phyloP scores from a whole-genome alignment of 495 filamentous ascomycete genomes.

The Daldinia loculata region DNA sequence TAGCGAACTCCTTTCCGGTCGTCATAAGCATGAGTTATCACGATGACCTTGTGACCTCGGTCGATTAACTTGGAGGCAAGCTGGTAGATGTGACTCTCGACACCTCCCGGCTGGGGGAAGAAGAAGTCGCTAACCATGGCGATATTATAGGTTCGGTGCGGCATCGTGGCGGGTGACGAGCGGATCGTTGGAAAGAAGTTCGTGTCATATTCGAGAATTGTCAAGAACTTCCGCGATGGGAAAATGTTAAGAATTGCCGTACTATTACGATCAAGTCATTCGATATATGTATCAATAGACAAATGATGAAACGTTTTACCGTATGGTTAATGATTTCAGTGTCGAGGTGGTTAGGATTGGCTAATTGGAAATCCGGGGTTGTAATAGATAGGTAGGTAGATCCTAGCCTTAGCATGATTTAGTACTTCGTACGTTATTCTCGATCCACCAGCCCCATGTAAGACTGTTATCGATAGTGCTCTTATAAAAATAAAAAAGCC shows the following conservation, averaged over 20 bases:
- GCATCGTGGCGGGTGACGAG: constrained; percentile 54
- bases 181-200: constrained; percentile 13
- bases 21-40: constrained; percentile 96
- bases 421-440: no score
- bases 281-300: not conserved
- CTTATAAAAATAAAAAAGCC: not conserved
- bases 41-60: constrained; percentile 95
- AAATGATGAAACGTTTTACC: not conserved
- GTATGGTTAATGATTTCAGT: not conserved
- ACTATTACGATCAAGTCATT: not conserved
- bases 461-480: not conserved
- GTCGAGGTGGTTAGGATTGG: not conserved
- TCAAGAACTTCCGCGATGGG: constrained; percentile 20
- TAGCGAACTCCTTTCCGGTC: constrained; percentile 94
- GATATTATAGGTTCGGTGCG: constrained; percentile 65
- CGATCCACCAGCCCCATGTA: not conserved
- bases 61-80: constrained; percentile 95
- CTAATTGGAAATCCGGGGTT: constrained; percentile 1
- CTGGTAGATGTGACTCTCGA: constrained; percentile 99
- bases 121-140: constrained; percentile 99
- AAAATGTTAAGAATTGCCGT: constrained; percentile 14
- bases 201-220: constrained; percentile 43
- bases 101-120: constrained; percentile 94
- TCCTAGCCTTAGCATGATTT: no score
- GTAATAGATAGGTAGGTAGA: no score